phyloP scores from a whole-genome alignment of 306 rosid species.

The Echinosophora koreensis region DNA sequence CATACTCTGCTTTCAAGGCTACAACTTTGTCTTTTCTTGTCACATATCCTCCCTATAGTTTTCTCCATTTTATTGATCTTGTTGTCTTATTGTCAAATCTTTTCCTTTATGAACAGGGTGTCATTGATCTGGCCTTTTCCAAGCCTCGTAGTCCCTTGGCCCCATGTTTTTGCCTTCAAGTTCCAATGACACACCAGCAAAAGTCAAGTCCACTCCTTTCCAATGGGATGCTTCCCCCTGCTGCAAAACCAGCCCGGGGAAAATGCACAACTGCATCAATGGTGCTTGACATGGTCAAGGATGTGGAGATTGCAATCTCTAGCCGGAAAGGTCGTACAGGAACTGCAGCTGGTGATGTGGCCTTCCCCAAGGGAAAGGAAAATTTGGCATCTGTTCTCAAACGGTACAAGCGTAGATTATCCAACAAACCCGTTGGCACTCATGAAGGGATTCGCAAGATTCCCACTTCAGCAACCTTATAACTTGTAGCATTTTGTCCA shows the following conservation, averaged over 20 bases:
- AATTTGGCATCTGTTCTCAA: constrained; percentile 93
- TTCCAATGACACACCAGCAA: constrained; percentile 67
- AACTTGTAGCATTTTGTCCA: constrained; percentile 50
- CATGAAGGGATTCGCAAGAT: constrained; percentile 62
- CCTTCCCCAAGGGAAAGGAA: constrained; percentile 91
- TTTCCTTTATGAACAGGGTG: constrained; percentile 67
- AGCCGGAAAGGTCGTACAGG: constrained; percentile 90
- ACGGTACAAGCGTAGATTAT: constrained; percentile 86
- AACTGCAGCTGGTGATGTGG: constrained; percentile 96
- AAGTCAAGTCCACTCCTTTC: constrained; percentile 74
- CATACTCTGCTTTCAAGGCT: constrained; percentile 1
- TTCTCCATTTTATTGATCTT: constrained; percentile 20
- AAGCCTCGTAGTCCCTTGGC: constrained; percentile 77
- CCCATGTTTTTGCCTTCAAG: constrained; percentile 92
- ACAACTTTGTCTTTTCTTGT: neutral
- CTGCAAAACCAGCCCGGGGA: constrained; percentile 79
- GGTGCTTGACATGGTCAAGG: constrained; percentile 79
- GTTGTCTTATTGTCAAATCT: constrained; percentile 16
- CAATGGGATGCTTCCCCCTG: constrained; percentile 87
- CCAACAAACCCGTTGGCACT: constrained; percentile 64
- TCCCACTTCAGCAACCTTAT: constrained; percentile 51
- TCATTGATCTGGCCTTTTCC: constrained; percentile 78
- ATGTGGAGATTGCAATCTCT: constrained; percentile 84
- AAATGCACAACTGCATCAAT: constrained; percentile 75
- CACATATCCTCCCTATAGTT: neutral